These are phyloP conservation scores for Sclerotinia glacialis DNA, from an alignment of 2,329 filamentous ascomycete genomes.

Conservation along the genomic window DNA sequence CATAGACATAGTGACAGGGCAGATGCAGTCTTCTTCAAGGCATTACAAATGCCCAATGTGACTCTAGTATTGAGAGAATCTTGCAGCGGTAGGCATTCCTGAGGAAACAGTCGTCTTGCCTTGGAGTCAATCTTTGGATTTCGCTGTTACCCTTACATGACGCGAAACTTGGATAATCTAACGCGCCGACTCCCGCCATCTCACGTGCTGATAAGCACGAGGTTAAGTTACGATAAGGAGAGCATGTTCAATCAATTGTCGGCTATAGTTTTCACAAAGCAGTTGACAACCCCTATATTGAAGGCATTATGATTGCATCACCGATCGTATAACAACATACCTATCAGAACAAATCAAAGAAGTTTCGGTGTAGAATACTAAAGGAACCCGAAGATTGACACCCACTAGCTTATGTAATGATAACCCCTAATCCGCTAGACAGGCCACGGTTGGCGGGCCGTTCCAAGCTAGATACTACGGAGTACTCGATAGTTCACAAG, in stretches of 20 bases:
- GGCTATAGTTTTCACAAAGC: too few species aligned
- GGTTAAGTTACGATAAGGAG: neutral
- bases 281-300: too few species aligned
- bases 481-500: neutral
- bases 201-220: conserved; percentile 4
- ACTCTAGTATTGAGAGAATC: conserved; percentile 13
- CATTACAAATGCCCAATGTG: conserved; percentile 8
- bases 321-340: neutral
- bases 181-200: conserved; percentile 14
- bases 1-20: conserved; percentile 26
- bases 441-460: neutral
- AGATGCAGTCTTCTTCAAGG: conserved; percentile 22
- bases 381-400: neutral
- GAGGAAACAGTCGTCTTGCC: neutral
- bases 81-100: neutral
- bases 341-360: too few species aligned
- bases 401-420: neutral
- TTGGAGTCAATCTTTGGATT: neutral
- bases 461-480: neutral
- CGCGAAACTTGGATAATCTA: conserved; percentile 3
- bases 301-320: neutral
- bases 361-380: neutral
- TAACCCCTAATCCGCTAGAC: conserved; percentile 4
- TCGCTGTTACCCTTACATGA: neutral
- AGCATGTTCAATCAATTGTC: too few species aligned